phyloP scores from a whole-genome alignment of 2,329 filamentous ascomycete genomes.

The Colletotrichum echinochloae region DNA sequence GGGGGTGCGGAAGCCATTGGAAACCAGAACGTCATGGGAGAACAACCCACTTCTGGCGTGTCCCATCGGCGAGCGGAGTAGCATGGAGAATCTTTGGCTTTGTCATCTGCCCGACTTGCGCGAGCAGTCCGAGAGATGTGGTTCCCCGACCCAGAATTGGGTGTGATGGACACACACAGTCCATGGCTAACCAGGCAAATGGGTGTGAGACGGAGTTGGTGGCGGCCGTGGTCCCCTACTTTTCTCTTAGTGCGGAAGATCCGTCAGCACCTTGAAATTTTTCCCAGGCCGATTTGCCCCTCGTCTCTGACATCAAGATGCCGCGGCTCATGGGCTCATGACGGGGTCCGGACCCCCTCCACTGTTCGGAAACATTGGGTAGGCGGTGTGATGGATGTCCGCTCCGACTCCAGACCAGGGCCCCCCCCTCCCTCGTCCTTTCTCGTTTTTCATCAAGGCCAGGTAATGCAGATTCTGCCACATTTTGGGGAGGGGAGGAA shows the following conservation, averaged over 20 bases:
- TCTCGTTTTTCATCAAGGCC: neutral
- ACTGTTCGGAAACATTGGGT: neutral
- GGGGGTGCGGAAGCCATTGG: conserved; percentile 21
- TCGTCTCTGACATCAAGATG: conserved; percentile 31
- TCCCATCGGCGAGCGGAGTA: neutral
- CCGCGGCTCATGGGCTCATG: conserved; percentile 35
- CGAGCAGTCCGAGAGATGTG: conserved; percentile 10
- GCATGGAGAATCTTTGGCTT: neutral
- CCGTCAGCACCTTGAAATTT: conserved; percentile 8
- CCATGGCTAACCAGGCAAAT: no score
- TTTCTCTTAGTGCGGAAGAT: neutral
- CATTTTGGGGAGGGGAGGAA: neutral
- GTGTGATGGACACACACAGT: no score
- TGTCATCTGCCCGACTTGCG: conserved; percentile 4
- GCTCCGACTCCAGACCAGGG: neutral
- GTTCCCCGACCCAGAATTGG: conserved; percentile 28
- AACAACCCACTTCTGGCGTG: conserved; percentile 17
- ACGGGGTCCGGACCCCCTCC: conserved; percentile 15
- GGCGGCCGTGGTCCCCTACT: neutral
- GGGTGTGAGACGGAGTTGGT: neutral
- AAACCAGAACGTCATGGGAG: conserved; percentile 38
- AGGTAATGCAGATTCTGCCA: neutral
- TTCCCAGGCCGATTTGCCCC: conserved; percentile 19
- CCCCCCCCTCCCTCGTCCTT: neutral
- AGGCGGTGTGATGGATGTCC: conserved; percentile 1